Evolutionary conservation across 139 green algal genomes (phyloP).

Genomic region (Chlorella sp.): DNA sequence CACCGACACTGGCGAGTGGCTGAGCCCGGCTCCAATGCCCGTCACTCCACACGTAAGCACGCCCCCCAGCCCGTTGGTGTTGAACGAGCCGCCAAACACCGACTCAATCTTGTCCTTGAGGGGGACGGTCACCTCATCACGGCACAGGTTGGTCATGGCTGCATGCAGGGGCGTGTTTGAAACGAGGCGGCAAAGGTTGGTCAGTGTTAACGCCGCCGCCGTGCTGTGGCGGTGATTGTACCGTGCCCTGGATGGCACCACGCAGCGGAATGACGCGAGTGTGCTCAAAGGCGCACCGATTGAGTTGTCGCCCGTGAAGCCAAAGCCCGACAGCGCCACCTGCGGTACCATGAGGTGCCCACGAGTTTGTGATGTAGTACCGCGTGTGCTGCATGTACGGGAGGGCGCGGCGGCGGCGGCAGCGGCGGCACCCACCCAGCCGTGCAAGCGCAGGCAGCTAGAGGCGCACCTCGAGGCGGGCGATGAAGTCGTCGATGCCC

Average conservation of each 20-base stretch:
- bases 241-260: background rate
- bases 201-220: too few species aligned
- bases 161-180: background rate
- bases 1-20: slow-evolving; percentile 38
- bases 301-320: slow-evolving; percentile 75
- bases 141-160: slow-evolving; percentile 81
- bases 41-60: slow-evolving; percentile 78
- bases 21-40: slow-evolving; percentile 47
- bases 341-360: too few species aligned
- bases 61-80: slow-evolving; percentile 74
- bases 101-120: slow-evolving; percentile 72
- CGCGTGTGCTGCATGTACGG: too few species aligned
- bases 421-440: too few species aligned
- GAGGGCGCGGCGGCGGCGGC: too few species aligned
- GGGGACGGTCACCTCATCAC: slow-evolving; percentile 73
- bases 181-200: background rate
- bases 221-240: too few species aligned
- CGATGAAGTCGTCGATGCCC: slow-evolving; percentile 52
- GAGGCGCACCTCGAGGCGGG: slow-evolving; percentile 63
- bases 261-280: background rate
- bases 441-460: too few species aligned
- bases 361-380: too few species aligned
- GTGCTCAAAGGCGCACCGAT: slow-evolving; percentile 48
- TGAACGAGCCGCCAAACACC: slow-evolving; percentile 71
- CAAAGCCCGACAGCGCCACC: slow-evolving; percentile 52